Percentiles rank a stretch among this genome's conserved stretches.
Evolutionary conservation across 768 basidiomycete species (phyloP).

Genomic region (Tulasnella sp.): DNA sequence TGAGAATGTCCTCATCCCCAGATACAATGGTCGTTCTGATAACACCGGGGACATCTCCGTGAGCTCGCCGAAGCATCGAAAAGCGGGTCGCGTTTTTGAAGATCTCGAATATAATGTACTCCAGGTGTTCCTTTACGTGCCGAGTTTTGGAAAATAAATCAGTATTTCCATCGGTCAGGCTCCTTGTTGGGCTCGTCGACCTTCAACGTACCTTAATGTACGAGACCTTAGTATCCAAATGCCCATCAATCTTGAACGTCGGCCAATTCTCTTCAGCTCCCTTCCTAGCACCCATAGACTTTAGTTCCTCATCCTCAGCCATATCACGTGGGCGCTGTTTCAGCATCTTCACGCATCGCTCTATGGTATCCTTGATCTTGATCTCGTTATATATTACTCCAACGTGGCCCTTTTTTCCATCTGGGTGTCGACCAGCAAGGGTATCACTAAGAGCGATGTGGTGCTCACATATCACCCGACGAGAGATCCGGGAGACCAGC

Average conservation of each 20-base stretch:
- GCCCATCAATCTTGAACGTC: constrained; percentile 64
- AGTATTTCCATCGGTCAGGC: background rate
- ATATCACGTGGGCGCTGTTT: constrained; percentile 41
- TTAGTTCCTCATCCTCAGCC: constrained; percentile 33
- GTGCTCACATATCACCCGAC: constrained; percentile 82
- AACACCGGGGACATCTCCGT: constrained; percentile 38
- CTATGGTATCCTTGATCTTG: constrained; percentile 59
- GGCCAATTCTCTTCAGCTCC: constrained; percentile 34
- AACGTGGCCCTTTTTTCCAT: constrained; percentile 40
- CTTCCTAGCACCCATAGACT: constrained; percentile 4
- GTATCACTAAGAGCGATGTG: constrained; percentile 73
- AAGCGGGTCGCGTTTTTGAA: constrained; percentile 74
- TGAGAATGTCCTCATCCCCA: constrained; percentile 60
- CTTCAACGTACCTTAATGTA: constrained; percentile 44
- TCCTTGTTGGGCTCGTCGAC: background rate
- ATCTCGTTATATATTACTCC: constrained; percentile 79
- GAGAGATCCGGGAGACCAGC: constrained; percentile 83
- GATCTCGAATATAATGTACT: constrained; percentile 80
- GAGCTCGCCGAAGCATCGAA: constrained; percentile 31
- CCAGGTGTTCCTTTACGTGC: constrained; percentile 15
- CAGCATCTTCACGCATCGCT: constrained; percentile 56
- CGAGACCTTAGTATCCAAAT: constrained; percentile 58
- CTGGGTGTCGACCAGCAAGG: constrained; percentile 39
- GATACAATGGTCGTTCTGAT: constrained; percentile 70
- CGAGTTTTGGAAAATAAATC: background rate